phyloP scores from a whole-genome alignment of 805 yeast species.

The Candida coleopterorum region DNA sequence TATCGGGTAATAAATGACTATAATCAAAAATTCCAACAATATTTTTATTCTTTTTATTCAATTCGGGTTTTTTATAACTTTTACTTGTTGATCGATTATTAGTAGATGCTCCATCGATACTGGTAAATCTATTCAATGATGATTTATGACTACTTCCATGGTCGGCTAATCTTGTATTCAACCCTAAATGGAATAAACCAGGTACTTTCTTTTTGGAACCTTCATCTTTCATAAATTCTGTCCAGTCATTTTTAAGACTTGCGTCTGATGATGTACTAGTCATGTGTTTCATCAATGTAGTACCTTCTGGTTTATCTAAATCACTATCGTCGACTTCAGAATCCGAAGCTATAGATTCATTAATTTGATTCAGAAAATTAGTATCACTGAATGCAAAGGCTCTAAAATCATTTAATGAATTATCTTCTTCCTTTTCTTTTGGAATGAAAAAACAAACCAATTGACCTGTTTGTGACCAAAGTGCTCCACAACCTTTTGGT shows the following conservation, averaged over 20 bases:
- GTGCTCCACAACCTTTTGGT: conserved; percentile 91
- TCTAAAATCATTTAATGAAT: conserved; percentile 45
- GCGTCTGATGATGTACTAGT: conserved; percentile 41
- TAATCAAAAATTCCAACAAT: conserved; percentile 64
- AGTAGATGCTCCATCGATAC: conserved; percentile 32
- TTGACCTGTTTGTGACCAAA: conserved; percentile 76
- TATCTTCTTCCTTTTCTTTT: conserved; percentile 26
- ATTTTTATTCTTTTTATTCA: conserved; percentile 35
- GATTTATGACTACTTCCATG: conserved; percentile 21
- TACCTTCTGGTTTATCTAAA: conserved; percentile 15
- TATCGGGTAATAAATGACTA: conserved; percentile 67
- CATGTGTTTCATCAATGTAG: conserved; percentile 12
- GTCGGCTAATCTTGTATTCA: conserved; percentile 29
- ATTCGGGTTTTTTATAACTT: conserved; percentile 22
- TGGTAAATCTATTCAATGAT: conserved; percentile 31
- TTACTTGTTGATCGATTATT: conserved; percentile 33
- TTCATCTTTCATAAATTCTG: conserved; percentile 57
- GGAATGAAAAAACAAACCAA: conserved; percentile 79
- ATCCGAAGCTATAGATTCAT: conserved; percentile 12
- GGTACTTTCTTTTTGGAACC: conserved; percentile 50
- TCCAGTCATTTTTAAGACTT: conserved; percentile 66
- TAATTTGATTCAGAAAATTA: conserved; percentile 24
- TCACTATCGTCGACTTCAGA: conserved; percentile 18
- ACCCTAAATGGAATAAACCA: conserved; percentile 40
- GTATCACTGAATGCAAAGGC: conserved; percentile 41